Evolutionary conservation across 2,329 filamentous ascomycete species (phyloP).

Genomic region (Talaromyces pinophilus): DNA sequence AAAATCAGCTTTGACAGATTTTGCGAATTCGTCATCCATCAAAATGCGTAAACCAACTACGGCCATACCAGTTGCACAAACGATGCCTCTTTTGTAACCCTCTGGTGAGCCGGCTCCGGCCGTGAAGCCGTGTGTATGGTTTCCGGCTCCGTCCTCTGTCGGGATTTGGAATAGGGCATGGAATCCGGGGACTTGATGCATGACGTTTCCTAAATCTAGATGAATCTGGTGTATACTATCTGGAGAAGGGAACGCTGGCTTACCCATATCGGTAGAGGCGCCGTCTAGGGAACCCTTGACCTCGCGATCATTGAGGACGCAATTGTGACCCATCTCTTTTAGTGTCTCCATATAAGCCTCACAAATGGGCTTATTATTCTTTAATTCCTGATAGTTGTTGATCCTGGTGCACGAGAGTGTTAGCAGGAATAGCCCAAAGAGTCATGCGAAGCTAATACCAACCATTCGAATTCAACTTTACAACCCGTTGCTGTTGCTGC

Average conservation of each 20-base stretch:
- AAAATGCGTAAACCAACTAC: slow-evolving; percentile 20
- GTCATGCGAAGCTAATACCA: slow-evolving; percentile 24
- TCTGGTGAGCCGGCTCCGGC: slow-evolving; percentile 41
- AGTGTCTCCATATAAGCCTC: slow-evolving; percentile 34
- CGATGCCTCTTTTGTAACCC: slow-evolving; percentile 18
- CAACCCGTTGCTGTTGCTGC: slow-evolving; percentile 41
- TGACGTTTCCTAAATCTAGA: slow-evolving; percentile 42
- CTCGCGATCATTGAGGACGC: slow-evolving; percentile 25
- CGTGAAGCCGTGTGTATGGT: slow-evolving; percentile 41
- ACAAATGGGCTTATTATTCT: slow-evolving; percentile 34
- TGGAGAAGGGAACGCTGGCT: background rate
- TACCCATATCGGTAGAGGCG: slow-evolving; percentile 25
- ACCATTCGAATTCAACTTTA: slow-evolving; percentile 36
- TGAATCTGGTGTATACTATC: background rate
- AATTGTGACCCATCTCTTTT: slow-evolving; percentile 33
- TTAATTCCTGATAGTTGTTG: slow-evolving; percentile 34
- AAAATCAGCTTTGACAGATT: slow-evolving; percentile 20
- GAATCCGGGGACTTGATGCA: slow-evolving; percentile 46
- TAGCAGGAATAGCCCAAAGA: background rate
- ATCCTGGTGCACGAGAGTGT: slow-evolving; percentile 27
- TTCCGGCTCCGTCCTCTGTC: slow-evolving; percentile 32
- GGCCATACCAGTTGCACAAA: slow-evolving; percentile 22
- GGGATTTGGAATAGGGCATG: slow-evolving; percentile 50
- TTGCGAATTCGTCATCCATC: slow-evolving; percentile 17
- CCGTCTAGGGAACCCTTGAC: slow-evolving; percentile 44